Base-by-base conservation (phyloP, 176 grass and related monocot genomes). In the Triticum dicoccoides region DNA sequence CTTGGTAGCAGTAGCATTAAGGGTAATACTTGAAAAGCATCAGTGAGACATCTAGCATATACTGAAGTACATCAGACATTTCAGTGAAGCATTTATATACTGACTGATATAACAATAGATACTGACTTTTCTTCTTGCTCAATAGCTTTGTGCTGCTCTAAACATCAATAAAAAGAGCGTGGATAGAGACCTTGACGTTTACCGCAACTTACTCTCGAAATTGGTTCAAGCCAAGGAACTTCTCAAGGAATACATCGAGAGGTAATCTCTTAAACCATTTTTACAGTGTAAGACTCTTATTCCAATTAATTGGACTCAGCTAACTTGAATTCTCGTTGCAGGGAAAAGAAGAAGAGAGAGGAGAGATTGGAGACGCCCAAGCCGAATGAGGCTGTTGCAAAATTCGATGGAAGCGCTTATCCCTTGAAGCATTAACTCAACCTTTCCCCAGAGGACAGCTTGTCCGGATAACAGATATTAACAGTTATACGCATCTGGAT, bases 281-380 rank as follows among this genome's bases (percentile, higher is more conserved):
- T 35, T 29, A 61, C 3, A 14, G 11, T 84, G 65, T 84, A 51
- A 18, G 12, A 59, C 14, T 49, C 27, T 20, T 9, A 37, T 41
- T 47, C 30, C 63, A 63, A 27, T 69, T 76, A 75, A 1, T 44
- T 79, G 41, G 49, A 62, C 69, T 88, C 12, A 2, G 15, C 29
- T 49, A 86, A 71, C 23, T 18, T 77, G 47, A 32, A 91, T n/a
- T 58, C 20, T 66, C 18, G 61, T 89, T 23, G 61, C 83, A 99
- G 97, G 87, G 97, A 99, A 82, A 99, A 99, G 87, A 99, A 99
- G 91, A 99, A 99, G 80, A 99, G 97, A 77, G 87, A 93, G 90
- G 97, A 99, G 87, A 96, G 90, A 89, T 66, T 84, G 69, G 89
- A 90, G 82, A 86, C 89, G 27, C 90, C 78, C 17, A 94, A 94